Conservation (phyloP, 371 early-diverging fungal species). For the Entomophthora muscae region DNA sequence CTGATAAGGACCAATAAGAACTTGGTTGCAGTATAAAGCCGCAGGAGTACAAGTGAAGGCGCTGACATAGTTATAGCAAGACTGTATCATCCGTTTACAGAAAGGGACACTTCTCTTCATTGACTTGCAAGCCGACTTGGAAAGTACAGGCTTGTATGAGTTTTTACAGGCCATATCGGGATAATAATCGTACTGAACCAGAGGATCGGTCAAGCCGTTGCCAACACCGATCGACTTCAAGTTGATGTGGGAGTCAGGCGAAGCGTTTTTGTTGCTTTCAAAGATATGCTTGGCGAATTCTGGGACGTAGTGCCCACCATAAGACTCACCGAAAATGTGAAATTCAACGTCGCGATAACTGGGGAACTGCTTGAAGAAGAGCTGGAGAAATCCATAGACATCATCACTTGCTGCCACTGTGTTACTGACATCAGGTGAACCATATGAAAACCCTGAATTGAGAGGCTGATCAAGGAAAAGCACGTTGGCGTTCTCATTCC, state of each 20-base stretch:
- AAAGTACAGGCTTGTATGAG: constrained; percentile 53
- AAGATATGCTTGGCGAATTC: constrained; percentile 52
- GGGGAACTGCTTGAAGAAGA: constrained; percentile 35
- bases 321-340: constrained; percentile 55
- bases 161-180: constrained; percentile 68
- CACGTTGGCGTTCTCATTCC: constrained; percentile 57
- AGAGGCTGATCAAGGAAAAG: constrained; percentile 65
- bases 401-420: constrained; percentile 43
- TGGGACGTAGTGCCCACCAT: constrained; percentile 24
- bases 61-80: constrained; percentile 62
- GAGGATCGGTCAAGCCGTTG: constrained; percentile 81
- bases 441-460: constrained; percentile 59
- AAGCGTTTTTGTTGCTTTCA: constrained; percentile 35
- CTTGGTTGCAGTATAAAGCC: constrained; percentile 71
- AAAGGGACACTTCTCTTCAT: constrained; percentile 56
- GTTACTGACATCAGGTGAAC: constrained; percentile 26
- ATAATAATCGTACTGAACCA: constrained; percentile 79
- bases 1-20: constrained; percentile 37
- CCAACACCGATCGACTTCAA: constrained; percentile 68
- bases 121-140: constrained; percentile 34
- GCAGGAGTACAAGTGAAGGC: constrained; percentile 68
- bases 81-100: constrained; percentile 54
- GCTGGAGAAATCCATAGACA: constrained; percentile 56
- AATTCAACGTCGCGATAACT: constrained; percentile 35
- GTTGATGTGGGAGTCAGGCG: constrained; percentile 28